These are phyloP conservation scores for Arabidopsis arenosa DNA, from an alignment of 345 rosid genomes.

Conservation along the genomic window DNA sequence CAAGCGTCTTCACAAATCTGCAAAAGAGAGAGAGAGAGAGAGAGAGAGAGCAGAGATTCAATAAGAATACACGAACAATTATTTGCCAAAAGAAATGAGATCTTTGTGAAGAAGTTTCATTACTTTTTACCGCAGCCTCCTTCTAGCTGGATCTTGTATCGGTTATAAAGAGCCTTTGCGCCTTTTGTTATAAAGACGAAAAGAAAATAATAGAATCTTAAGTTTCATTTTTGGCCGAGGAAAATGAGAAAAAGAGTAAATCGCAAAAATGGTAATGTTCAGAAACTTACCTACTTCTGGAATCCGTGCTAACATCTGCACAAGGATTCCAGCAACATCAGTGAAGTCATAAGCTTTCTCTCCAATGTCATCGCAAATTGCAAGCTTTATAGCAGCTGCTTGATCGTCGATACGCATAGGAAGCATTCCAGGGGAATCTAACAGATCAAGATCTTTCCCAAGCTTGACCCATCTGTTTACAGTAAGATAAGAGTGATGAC, in stretches of 20 bases:
- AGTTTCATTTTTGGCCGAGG: neutral
- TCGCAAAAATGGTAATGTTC: neutral
- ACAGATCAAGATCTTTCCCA: slow-evolving; percentile 85
- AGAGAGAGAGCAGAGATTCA: slow-evolving; percentile 3
- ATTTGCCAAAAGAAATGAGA: slow-evolving; percentile 1
- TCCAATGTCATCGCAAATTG: slow-evolving; percentile 95
- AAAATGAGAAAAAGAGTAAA: neutral
- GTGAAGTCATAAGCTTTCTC: slow-evolving; percentile 85
- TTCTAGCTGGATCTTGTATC: slow-evolving; percentile 72
- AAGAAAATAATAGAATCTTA: neutral
- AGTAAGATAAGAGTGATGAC: neutral
- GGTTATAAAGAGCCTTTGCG: slow-evolving; percentile 57
- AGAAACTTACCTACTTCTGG: slow-evolving; percentile 55
- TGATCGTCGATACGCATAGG: slow-evolving; percentile 96
- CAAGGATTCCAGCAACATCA: slow-evolving; percentile 90
- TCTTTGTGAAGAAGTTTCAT: slow-evolving; percentile 28
- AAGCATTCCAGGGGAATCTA: slow-evolving; percentile 90
- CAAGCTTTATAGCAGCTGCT: slow-evolving; percentile 91
- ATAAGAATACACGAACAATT: slow-evolving; percentile 9
- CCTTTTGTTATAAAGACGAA: slow-evolving; percentile 41
- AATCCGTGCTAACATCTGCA: slow-evolving; percentile 73
- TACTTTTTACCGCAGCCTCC: slow-evolving; percentile 66
- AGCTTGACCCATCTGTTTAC: slow-evolving; percentile 76
- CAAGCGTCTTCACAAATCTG: slow-evolving; percentile 82
- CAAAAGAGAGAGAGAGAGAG: slow-evolving; percentile 24